These are phyloP conservation scores for Aspergillus tubingensis DNA, from an alignment of 2,329 filamentous ascomycete genomes.

Conservation along the genomic window DNA sequence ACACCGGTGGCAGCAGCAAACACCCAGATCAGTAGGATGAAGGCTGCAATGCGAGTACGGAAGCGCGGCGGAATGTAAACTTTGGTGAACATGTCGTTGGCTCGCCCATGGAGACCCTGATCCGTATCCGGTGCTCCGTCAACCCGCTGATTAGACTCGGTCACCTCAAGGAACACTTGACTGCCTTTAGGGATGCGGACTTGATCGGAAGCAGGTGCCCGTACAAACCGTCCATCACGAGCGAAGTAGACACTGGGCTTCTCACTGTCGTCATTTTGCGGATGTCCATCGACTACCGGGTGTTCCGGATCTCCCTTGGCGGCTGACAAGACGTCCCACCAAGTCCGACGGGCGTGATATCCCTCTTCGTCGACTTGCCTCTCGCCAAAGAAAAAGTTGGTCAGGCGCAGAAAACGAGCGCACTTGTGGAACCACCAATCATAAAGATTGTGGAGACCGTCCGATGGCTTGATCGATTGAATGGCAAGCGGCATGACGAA, in stretches of 20 bases:
- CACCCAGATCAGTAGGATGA: constrained; percentile 87
- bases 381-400: constrained; percentile 91
- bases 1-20: constrained; percentile 90
- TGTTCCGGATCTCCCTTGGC: constrained; percentile 42
- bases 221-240: constrained; percentile 78
- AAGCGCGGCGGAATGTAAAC: constrained; percentile 88
- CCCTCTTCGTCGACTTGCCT: constrained; percentile 81
- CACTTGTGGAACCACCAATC: constrained; percentile 95
- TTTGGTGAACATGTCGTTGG: constrained; percentile 64
- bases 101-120: constrained; percentile 62
- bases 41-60: constrained; percentile 73
- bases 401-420: constrained; percentile 75
- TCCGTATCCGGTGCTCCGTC: constrained; percentile 60
- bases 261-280: constrained; percentile 42
- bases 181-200: constrained; percentile 87
- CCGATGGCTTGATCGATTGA: constrained; percentile 79
- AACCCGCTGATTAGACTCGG: constrained; percentile 64
- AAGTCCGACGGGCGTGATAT: constrained; percentile 60
- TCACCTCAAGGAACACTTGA: constrained; percentile 76
- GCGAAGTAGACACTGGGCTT: constrained; percentile 55
- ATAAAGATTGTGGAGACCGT: constrained; percentile 81
- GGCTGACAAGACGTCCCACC: constrained; percentile 47
- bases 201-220: constrained; percentile 91
- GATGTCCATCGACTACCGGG: constrained; percentile 37
- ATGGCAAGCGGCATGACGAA: constrained; percentile 89